Percentiles rank a stretch among this genome's conserved stretches.
Conservation (phyloP, 805 yeast species). For the Alloascoidea africana region DNA sequence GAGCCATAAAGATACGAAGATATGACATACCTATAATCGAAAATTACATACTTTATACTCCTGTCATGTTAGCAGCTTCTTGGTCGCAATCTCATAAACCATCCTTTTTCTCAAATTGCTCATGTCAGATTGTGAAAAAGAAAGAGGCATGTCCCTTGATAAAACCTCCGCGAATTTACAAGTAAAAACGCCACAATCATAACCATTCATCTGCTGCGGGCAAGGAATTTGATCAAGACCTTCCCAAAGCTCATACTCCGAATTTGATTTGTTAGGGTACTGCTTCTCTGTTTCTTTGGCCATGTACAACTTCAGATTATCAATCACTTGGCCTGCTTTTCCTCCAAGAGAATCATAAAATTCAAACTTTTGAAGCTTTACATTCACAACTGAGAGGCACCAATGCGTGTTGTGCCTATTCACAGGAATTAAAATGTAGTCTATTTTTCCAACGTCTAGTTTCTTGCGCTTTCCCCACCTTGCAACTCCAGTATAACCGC, state of each 20-base stretch:
- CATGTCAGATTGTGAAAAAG: conserved; percentile 58
- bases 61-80: conserved; percentile 19
- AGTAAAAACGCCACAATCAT: conserved; percentile 89
- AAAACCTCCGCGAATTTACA: conserved; percentile 61
- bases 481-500: conserved; percentile 70
- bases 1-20: no score
- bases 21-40: no score
- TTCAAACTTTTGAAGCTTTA: conserved; percentile 36
- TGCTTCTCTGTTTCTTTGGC: conserved; percentile 41
- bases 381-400: conserved; percentile 75
- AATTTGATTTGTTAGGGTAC: conserved; percentile 20
- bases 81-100: conserved; percentile 40
- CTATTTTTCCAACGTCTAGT: conserved; percentile 45
- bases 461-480: conserved; percentile 76
- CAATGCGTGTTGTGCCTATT: conserved; percentile 77
- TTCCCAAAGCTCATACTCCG: conserved; percentile 12
- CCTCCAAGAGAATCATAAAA: conserved; percentile 68
- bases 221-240: conserved; percentile 20
- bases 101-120: conserved; percentile 45
- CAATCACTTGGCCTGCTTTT: conserved; percentile 22
- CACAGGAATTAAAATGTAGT: conserved; percentile 69
- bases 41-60: no score
- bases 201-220: conserved; percentile 85
- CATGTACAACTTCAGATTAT: conserved; percentile 45
- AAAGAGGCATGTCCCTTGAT: conserved; percentile 31